phyloP scores from a whole-genome alignment of 1,284 basidiomycete genomes.

The Rhodofomes roseus region DNA sequence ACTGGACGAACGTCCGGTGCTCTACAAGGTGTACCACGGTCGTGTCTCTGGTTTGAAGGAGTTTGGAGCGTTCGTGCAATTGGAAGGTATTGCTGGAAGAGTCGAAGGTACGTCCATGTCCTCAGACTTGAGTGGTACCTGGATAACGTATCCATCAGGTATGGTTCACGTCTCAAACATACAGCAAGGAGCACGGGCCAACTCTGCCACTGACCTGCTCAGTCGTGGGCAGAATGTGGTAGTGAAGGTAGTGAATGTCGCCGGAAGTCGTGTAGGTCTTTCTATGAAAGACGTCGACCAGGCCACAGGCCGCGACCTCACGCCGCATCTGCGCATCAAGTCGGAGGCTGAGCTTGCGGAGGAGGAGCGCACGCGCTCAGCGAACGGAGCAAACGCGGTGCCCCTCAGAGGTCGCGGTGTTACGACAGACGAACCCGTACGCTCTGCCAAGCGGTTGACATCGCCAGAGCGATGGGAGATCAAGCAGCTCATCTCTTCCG shows the following conservation, averaged over 20 bases:
- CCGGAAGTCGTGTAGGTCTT: slow-evolving; percentile 76
- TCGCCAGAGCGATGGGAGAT: slow-evolving; percentile 99
- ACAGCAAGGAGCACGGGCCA: slow-evolving; percentile 78
- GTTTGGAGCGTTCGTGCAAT: slow-evolving; percentile 90
- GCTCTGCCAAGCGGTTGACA: slow-evolving; percentile 88
- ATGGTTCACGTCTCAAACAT: slow-evolving; percentile 96
- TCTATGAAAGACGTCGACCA: slow-evolving; percentile 99
- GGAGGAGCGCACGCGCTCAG: slow-evolving; percentile 66
- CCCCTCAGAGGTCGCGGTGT: slow-evolving; percentile 46
- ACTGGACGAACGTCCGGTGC: slow-evolving; percentile 79
- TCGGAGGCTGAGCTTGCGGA: slow-evolving; percentile 86
- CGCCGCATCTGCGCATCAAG: slow-evolving; percentile 91
- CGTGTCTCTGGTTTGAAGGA: slow-evolving; percentile 87
- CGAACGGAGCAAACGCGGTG: slow-evolving; percentile 68
- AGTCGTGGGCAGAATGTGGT: slow-evolving; percentile 85
- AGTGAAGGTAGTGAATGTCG: slow-evolving; percentile 94
- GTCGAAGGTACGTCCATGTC: slow-evolving; percentile 78
- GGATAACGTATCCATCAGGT: slow-evolving; percentile 43
- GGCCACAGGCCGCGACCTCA: slow-evolving; percentile 82
- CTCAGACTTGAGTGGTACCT: background rate
- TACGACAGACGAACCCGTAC: slow-evolving; percentile 48
- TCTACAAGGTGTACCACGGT: slow-evolving; percentile 95
- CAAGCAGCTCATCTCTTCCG: slow-evolving; percentile 97
- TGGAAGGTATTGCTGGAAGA: slow-evolving; percentile 85
- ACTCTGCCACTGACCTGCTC: slow-evolving; percentile 85